A percentile compares a stretch with the other conserved stretches of the same genome.
Evolutionary conservation across 768 basidiomycete species (phyloP).

Genomic region (Amanita pseudoporphyria): DNA sequence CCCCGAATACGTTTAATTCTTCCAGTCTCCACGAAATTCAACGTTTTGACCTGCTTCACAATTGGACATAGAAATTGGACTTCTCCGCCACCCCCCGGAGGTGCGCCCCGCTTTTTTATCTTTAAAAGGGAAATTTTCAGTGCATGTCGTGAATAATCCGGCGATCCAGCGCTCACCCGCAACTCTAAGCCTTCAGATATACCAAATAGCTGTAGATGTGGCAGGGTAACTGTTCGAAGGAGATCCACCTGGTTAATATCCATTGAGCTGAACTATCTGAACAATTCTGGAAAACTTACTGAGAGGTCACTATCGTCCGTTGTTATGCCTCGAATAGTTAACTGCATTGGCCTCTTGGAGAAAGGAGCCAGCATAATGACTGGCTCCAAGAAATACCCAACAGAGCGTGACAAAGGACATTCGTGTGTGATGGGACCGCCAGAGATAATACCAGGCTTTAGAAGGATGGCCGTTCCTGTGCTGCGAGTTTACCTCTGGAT

Average conservation of each 20-base stretch:
- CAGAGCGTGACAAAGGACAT: conserved; percentile 78
- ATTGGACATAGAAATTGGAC: conserved; percentile 89
- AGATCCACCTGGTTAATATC: conserved; percentile 61
- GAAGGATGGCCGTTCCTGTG: conserved; percentile 82
- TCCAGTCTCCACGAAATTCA: conserved; percentile 88
- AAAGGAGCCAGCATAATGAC: conserved; percentile 88
- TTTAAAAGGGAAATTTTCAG: conserved; percentile 18
- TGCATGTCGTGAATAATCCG: neutral
- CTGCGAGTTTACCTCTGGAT: neutral
- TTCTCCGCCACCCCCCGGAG: conserved; percentile 90
- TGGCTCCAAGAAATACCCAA: conserved; percentile 94
- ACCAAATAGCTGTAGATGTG: conserved; percentile 85
- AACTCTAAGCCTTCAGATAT: conserved; percentile 87
- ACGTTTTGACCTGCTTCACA: conserved; percentile 82
- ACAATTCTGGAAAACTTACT: conserved; percentile 28
- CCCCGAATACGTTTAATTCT: conserved; percentile 93
- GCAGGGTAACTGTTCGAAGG: conserved; percentile 82
- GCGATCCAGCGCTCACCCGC: conserved; percentile 36
- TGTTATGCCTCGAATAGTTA: conserved; percentile 85
- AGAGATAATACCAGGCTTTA: conserved; percentile 87
- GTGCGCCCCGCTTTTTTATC: conserved; percentile 92
- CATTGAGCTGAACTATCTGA: neutral
- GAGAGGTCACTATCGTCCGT: conserved; percentile 90
- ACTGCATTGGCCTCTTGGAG: conserved; percentile 73
- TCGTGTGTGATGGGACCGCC: conserved; percentile 80